Evolutionary conservation across 1,284 basidiomycete species (phyloP).

Genomic region (Pascua sp.): DNA sequence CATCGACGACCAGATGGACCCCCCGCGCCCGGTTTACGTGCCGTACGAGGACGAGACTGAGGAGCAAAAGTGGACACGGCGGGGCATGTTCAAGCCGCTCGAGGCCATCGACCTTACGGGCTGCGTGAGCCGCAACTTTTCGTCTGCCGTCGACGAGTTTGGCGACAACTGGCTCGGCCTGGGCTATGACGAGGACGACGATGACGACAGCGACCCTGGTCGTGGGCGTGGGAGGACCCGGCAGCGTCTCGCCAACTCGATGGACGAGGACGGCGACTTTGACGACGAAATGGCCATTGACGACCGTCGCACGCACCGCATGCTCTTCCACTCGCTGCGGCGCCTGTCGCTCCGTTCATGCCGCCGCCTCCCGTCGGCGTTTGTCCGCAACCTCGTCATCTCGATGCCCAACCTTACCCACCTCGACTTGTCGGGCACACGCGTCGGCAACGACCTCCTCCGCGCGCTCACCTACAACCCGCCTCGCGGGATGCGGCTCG

Average conservation of each 20-base stretch:
- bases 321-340: conserved; percentile 66
- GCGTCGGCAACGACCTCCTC: conserved; percentile 61
- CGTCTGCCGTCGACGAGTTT: conserved; percentile 76
- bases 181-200: conserved; percentile 53
- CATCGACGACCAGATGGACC: conserved; percentile 24
- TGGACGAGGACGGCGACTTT: conserved; percentile 16
- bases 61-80: conserved; percentile 63
- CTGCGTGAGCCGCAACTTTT: conserved; percentile 85
- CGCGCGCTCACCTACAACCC: conserved; percentile 54
- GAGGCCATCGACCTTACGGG: conserved; percentile 91
- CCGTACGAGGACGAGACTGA: conserved; percentile 52
- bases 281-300: conserved; percentile 34
- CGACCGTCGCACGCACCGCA: conserved; percentile 35
- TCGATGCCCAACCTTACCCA: conserved; percentile 47
- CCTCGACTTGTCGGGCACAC: conserved; percentile 58
- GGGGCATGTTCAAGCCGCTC: conserved; percentile 57
- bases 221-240: conserved; percentile 38
- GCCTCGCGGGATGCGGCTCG: conserved; percentile 60
- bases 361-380: conserved; percentile 67
- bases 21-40: conserved; percentile 38
- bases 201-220: conserved; percentile 42
- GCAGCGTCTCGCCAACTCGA: conserved; percentile 3
- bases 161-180: conserved; percentile 63
- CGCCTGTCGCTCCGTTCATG: conserved; percentile 82
- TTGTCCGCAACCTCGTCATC: conserved; percentile 70